These are phyloP conservation scores for Sextonia rubra DNA, from an alignment of 164 flowering plant species.

Conservation along the genomic window DNA sequence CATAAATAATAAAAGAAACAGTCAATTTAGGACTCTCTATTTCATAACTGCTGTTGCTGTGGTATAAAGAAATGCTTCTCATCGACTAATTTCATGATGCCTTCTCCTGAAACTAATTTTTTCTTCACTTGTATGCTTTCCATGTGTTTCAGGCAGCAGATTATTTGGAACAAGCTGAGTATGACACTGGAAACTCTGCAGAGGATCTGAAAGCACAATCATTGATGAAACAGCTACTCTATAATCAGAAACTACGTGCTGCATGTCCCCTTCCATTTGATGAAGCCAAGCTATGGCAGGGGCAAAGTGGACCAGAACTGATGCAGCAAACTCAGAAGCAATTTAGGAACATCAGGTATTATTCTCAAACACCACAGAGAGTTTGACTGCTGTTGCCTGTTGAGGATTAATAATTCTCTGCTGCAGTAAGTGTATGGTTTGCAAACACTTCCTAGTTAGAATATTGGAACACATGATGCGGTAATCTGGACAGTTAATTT, in stretches of 20 bases:
- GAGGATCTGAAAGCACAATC: conserved; percentile 91
- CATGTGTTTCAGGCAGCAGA: conserved; percentile 58
- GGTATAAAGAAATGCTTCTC: background rate
- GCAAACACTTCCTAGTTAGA: background rate
- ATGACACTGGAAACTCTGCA: conserved; percentile 69
- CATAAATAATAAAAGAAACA: no score
- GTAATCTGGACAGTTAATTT: background rate
- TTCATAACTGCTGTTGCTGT: background rate
- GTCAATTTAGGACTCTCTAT: no score
- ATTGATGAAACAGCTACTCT: conserved; percentile 64
- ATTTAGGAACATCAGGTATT: conserved; percentile 88
- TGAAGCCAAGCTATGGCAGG: conserved; percentile 97
- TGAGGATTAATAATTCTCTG: background rate
- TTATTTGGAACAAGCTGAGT: conserved; percentile 93
- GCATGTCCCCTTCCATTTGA: conserved; percentile 97
- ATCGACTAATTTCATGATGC: background rate
- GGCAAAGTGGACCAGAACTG: conserved; percentile 86
- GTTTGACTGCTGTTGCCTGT: background rate
- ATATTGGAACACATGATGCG: background rate
- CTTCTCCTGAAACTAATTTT: background rate
- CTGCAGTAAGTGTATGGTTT: background rate
- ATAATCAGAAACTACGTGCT: conserved; percentile 65
- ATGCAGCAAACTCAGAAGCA: conserved; percentile 81
- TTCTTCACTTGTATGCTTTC: background rate
- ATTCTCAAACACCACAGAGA: background rate